Evolutionary conservation across 2,329 filamentous ascomycete species (phyloP).

Genomic region (Periconia digitata): DNA sequence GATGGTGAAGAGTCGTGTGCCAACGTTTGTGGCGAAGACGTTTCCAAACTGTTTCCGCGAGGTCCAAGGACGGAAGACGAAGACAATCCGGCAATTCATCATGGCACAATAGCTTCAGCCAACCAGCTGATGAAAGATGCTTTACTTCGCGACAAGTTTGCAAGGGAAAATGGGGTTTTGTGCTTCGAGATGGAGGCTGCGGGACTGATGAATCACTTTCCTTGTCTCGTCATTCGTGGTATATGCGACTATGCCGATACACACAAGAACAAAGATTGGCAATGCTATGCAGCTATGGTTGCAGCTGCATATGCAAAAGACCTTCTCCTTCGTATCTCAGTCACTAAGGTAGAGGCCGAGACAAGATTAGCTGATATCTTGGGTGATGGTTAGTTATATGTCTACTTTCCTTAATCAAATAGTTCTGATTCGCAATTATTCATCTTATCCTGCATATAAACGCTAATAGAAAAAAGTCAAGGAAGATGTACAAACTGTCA

Average conservation of each 20-base stretch:
- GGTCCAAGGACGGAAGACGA: neutral
- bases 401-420: too few relatives aligned
- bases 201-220: conserved; percentile 24
- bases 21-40: neutral
- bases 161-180: conserved; percentile 12
- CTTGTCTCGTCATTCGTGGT: conserved; percentile 17
- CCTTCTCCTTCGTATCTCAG: conserved; percentile 16
- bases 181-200: conserved; percentile 13
- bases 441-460: too few relatives aligned
- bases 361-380: conserved; percentile 10
- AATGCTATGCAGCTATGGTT: conserved; percentile 15
- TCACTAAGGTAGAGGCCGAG: conserved; percentile 19
- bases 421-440: neutral
- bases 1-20: conserved; percentile 8
- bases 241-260: conserved; percentile 22
- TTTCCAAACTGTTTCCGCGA: neutral
- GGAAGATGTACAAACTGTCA: too few relatives aligned
- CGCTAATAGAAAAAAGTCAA: too few relatives aligned
- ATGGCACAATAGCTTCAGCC: conserved; percentile 4
- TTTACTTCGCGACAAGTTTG: neutral
- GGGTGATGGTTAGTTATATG: too few relatives aligned
- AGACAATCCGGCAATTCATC: conserved; percentile 4
- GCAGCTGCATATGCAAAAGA: conserved; percentile 18
- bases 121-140: conserved; percentile 9
- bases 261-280: conserved; percentile 19